Conservation (phyloP, 1,284 basidiomycete species). For the Leccinum insolens region DNA sequence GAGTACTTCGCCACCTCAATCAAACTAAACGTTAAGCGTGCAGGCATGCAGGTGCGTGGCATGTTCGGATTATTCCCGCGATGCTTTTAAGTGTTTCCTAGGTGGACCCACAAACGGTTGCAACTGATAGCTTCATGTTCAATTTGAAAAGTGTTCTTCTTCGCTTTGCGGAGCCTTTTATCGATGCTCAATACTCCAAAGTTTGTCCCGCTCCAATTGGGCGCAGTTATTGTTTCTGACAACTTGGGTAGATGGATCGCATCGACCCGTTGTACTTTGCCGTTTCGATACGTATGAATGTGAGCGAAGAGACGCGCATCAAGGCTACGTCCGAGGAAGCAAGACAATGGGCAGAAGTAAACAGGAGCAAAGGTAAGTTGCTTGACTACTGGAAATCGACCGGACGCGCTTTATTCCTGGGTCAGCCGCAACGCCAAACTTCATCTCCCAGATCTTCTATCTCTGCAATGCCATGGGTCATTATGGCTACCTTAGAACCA, state of each 20-base stretch:
- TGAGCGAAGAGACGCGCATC: conserved; percentile 89
- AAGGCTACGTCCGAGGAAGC: conserved; percentile 89
- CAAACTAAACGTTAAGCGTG: conserved; percentile 81
- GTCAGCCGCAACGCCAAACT: conserved; percentile 70
- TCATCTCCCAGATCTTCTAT: conserved; percentile 97
- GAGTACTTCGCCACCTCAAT: conserved; percentile 80
- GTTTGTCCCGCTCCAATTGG: conserved; percentile 40
- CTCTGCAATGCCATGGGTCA: conserved; percentile 84
- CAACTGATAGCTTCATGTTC: conserved; percentile 92
- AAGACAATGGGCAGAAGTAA: conserved; percentile 65
- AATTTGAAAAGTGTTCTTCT: conserved; percentile 86
- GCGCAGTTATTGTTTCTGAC: conserved; percentile 15
- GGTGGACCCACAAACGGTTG: conserved; percentile 85
- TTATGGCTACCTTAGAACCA: conserved; percentile 82
- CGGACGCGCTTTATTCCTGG: background rate
- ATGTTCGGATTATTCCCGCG: background rate
- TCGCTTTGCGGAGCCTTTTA: conserved; percentile 94
- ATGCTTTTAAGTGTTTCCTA: conserved; percentile 29
- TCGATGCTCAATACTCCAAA: conserved; percentile 91
- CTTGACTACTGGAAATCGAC: background rate
- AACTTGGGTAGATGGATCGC: conserved; percentile 73
- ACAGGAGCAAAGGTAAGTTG: conserved; percentile 47
- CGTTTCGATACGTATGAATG: conserved; percentile 69
- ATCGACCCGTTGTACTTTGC: conserved; percentile 87
- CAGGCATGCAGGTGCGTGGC: conserved; percentile 78